A percentile compares a stretch with the other conserved stretches of the same genome.
These are phyloP conservation scores for Volvox carteri DNA, from an alignment of 163 green algal genomes.

Conservation along the genomic window DNA sequence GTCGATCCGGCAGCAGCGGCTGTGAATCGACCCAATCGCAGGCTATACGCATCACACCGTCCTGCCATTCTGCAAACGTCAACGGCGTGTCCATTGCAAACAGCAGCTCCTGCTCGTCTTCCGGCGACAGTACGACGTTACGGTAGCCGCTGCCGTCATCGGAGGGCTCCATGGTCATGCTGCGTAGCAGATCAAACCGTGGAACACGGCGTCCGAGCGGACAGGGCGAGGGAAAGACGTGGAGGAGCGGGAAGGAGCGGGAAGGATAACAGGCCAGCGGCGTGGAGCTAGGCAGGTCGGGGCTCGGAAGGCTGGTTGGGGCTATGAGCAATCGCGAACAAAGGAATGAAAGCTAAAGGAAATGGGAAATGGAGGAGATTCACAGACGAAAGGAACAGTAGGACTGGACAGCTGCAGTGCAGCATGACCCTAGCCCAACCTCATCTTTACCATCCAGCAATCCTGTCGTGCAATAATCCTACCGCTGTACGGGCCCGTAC, in stretches of 20 bases:
- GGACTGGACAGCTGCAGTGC: too few relatives aligned
- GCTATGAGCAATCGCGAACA: too few relatives aligned
- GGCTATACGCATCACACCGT: slow-evolving; percentile 56
- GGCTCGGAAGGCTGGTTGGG: too few relatives aligned
- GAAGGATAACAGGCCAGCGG: too few relatives aligned
- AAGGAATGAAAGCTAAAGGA: too few relatives aligned
- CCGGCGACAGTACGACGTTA: neutral
- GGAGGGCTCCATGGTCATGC: slow-evolving; percentile 8
- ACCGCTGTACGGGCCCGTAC: slow-evolving; percentile 16
- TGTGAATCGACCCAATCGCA: slow-evolving; percentile 8
- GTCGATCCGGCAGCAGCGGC: slow-evolving; percentile 2
- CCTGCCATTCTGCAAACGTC: slow-evolving; percentile 61
- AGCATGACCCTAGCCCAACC: too few relatives aligned
- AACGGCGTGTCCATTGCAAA: slow-evolving; percentile 59
- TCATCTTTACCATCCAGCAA: too few relatives aligned
- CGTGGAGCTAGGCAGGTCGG: too few relatives aligned
- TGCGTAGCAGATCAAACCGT: neutral
- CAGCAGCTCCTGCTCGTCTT: slow-evolving; percentile 56
- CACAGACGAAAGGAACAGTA: too few relatives aligned
- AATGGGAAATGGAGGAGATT: too few relatives aligned
- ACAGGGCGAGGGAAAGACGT: neutral
- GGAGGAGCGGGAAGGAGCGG: too few relatives aligned
- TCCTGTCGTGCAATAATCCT: too few relatives aligned
- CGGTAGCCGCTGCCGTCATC: slow-evolving; percentile 11
- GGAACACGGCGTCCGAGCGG: neutral